These are phyloP conservation scores for Lipomyces kockii DNA, from an alignment of 805 yeast genomes.

Conservation along the genomic window DNA sequence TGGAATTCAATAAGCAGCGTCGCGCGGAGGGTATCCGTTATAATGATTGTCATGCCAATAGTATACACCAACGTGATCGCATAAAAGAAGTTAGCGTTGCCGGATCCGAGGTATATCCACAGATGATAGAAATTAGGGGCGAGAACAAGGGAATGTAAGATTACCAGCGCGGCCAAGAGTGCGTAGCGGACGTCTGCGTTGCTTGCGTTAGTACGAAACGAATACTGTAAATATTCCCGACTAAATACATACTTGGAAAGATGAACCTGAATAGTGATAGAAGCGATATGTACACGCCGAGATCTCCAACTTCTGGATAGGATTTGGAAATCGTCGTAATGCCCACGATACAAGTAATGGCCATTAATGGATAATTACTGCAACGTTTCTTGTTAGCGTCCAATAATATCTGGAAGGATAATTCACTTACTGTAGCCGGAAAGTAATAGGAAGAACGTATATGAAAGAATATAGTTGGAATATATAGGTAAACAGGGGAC, in stretches of 20 bases:
- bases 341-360: constrained; percentile 55
- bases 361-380: constrained; percentile 60
- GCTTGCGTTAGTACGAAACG: constrained; percentile 22
- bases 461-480: constrained; percentile 76
- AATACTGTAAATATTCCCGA: neutral
- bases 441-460: constrained; percentile 73
- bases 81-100: constrained; percentile 94
- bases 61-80: constrained; percentile 87
- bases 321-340: constrained; percentile 71
- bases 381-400: neutral
- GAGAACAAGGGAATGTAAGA: constrained; percentile 63
- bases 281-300: constrained; percentile 57
- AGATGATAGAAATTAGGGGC: constrained; percentile 90
- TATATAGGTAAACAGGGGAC: constrained; percentile 78
- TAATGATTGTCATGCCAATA: constrained; percentile 65
- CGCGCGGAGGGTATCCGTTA: constrained; percentile 84
- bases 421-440: constrained; percentile 55
- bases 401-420: constrained; percentile 3
- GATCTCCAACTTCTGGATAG: constrained; percentile 84
- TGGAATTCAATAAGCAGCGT: constrained; percentile 70
- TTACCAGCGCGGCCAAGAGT: constrained; percentile 56
- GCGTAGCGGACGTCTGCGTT: constrained; percentile 50
- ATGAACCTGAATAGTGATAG: constrained; percentile 56
- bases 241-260: constrained; percentile 34
- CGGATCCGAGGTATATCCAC: constrained; percentile 94